Conservation (phyloP, 306 rosid species). For the Fagus crenata region DNA sequence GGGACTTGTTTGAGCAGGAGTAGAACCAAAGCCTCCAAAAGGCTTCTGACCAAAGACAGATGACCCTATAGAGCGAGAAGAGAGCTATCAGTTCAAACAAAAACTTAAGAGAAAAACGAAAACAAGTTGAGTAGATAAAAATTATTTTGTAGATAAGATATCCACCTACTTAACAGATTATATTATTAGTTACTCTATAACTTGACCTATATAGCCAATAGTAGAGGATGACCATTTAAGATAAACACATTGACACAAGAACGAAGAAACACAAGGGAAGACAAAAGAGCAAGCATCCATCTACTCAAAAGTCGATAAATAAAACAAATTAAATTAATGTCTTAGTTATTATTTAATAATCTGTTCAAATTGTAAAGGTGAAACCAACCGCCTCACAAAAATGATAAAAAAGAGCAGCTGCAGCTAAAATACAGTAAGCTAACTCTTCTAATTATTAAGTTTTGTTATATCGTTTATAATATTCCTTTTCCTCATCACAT, state of each 20-base stretch:
- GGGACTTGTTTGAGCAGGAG: slow-evolving; percentile 69
- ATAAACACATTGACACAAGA: not conserved
- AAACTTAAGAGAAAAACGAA: not conserved
- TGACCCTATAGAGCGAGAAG: slow-evolving; percentile 8
- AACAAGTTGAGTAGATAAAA: not conserved
- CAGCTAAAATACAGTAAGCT: not conserved
- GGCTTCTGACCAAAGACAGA: slow-evolving; percentile 92
- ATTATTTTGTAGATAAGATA: not conserved
- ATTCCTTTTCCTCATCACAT: not conserved
- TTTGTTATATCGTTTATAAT: not conserved
- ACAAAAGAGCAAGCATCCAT: not conserved
- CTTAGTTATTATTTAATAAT: no score
- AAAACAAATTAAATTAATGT: no score
- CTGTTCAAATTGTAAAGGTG: not conserved
- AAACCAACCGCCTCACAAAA: not conserved
- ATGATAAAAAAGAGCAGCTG: not conserved
- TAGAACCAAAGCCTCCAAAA: slow-evolving; percentile 84
- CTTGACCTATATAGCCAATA: not conserved
- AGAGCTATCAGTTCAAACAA: slow-evolving; percentile 24
- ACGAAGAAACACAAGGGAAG: no score
- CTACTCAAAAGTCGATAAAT: not conserved
- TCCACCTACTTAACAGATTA: not conserved
- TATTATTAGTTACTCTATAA: not conserved
- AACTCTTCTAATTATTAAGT: not conserved
- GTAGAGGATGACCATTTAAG: not conserved